These are phyloP conservation scores for Rhizopus stolonifer DNA, from an alignment of 371 early-diverging fungal genomes.

Conservation along the genomic window DNA sequence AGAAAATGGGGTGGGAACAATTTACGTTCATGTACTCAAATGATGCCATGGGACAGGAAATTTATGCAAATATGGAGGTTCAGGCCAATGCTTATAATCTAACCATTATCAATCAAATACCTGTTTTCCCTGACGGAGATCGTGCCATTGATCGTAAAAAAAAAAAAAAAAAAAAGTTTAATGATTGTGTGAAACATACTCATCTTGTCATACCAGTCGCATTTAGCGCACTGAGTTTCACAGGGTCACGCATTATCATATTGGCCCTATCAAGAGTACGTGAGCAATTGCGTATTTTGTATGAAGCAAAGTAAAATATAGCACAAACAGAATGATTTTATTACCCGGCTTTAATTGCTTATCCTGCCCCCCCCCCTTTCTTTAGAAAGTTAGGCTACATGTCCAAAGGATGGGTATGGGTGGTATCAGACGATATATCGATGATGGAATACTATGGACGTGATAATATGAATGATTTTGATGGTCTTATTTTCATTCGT, in stretches of 20 bases:
- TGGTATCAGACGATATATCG: constrained; percentile 38
- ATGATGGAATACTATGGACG: constrained; percentile 2
- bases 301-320: constrained; percentile 30
- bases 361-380: too few relatives aligned
- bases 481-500: constrained; percentile 50
- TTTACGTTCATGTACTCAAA: constrained; percentile 42
- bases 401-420: constrained; percentile 45
- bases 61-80: background rate
- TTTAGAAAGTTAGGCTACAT: constrained; percentile 33
- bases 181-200: too few relatives aligned
- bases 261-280: constrained; percentile 33
- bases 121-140: too few relatives aligned
- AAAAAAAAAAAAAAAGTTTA: background rate
- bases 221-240: constrained; percentile 18
- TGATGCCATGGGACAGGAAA: constrained; percentile 39
- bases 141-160: too few relatives aligned
- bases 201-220: constrained; percentile 16
- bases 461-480: constrained; percentile 28
- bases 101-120: background rate
- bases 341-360: background rate
- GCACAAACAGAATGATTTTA: background rate
- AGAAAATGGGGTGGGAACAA: constrained; percentile 35
- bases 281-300: constrained; percentile 31
- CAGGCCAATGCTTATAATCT: constrained; percentile 20
- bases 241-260: constrained; percentile 35